phyloP scores from a whole-genome alignment of 352 stramenopile genomes.

The Phytophthora sojae region DNA sequence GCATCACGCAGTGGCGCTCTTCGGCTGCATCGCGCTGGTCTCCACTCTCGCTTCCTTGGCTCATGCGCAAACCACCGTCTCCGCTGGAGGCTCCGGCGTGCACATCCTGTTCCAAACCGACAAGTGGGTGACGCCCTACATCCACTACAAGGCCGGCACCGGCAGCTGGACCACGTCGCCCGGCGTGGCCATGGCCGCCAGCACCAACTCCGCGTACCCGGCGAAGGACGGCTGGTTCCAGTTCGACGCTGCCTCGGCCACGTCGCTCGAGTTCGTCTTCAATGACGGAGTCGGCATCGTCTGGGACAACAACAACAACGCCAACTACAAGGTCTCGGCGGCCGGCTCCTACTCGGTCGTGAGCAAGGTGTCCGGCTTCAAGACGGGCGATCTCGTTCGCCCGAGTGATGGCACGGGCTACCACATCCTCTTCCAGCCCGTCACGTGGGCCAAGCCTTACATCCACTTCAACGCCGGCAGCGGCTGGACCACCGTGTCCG shows the following conservation, averaged over 20 bases:
- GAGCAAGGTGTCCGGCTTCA: constrained; percentile 35
- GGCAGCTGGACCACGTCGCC: constrained; percentile 29
- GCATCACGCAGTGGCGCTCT: constrained; percentile 6
- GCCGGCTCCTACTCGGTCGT: constrained; percentile 34
- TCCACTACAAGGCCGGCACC: constrained; percentile 28
- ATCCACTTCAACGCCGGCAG: constrained; percentile 50
- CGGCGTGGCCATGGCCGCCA: constrained; percentile 23
- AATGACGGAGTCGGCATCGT: constrained; percentile 36
- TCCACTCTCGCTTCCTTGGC: constrained; percentile 11
- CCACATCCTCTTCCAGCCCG: constrained; percentile 39
- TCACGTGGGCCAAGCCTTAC: constrained; percentile 41
- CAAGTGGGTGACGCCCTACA: constrained; percentile 23
- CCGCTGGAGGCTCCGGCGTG: constrained; percentile 12
- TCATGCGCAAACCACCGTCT: constrained; percentile 21
- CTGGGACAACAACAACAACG: constrained; percentile 49
- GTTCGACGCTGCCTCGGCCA: constrained; percentile 20
- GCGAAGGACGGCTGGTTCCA: constrained; percentile 40
- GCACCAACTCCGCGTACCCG: constrained; percentile 25
- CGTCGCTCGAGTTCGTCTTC: constrained; percentile 41
- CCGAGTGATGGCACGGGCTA: constrained; percentile 35
- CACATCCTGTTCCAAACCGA: constrained; percentile 29
- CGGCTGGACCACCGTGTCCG: constrained; percentile 44
- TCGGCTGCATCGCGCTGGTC: constrained; percentile 18
- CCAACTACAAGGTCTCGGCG: constrained; percentile 35
- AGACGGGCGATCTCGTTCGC: constrained; percentile 36